Evolutionary conservation across 495 filamentous ascomycete genomes (phyloP), one percentile per base, ranked within the genome.

Genomic region (Sordaria brevicollis): DNA sequence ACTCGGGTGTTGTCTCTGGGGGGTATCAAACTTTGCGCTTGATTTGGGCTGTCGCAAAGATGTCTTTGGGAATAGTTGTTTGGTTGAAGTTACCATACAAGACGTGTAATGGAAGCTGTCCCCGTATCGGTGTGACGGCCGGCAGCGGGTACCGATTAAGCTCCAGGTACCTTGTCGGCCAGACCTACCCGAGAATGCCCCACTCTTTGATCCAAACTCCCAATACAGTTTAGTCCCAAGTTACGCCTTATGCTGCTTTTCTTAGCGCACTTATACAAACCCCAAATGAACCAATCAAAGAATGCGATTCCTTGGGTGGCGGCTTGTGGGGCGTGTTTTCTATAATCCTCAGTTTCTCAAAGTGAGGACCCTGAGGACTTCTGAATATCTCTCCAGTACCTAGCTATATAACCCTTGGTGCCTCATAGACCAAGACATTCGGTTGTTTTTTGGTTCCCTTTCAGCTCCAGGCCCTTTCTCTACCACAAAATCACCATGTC

Each of bases 401-500:
- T n/a, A n/a, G n/a, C 49, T 57, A 13, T 57, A 57, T 2, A 57
- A 21, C 7, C 15, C 29, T 57, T 31, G 49, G 49, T 29, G 49
- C 8, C 25, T 57, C 21, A 57, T 57, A 57, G 49, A 57, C 49
- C 21, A 57, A 57, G 21, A 57, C 49, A 57, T 57, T 57, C 7
- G 11, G 25, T 57, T 57, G 49, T 57, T 57, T n/a, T 29, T 57
- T 57, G 49, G 49, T 57, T 31, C 49, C 49, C 29, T 57, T 15
- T 7, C 10, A 29, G 49, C 49, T 5, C 11, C 21, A 29, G 49
- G 49, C 49, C 25, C n/a, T n/a, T n/a, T 62, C 49, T 62, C 25
- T 25, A 31, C 13, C 4, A 15, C 25, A 33, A 70, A 37, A 41
- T 25, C 67, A 68, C 57, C 49, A 85, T 84, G 83, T 81, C 82